Evolutionary conservation across 768 basidiomycete genomes (phyloP).

Genomic region (Lactifluus subvellereus): DNA sequence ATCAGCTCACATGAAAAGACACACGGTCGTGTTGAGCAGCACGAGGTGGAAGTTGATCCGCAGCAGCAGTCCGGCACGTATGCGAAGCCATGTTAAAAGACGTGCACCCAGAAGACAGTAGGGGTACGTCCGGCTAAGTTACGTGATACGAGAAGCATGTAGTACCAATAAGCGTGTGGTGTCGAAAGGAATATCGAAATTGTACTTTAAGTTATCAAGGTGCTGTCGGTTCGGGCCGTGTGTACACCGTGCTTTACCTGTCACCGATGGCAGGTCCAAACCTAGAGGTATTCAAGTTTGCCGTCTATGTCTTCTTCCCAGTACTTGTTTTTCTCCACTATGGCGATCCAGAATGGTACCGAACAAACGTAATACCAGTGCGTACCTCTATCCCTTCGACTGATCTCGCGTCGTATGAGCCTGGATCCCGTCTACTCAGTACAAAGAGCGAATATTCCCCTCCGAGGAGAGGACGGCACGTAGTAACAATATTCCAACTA

Average conservation of each 20-base stretch:
- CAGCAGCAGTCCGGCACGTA: slow-evolving; percentile 53
- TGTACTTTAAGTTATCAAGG: neutral
- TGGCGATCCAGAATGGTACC: slow-evolving; percentile 86
- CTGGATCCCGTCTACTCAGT: slow-evolving; percentile 39
- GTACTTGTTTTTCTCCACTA: slow-evolving; percentile 76
- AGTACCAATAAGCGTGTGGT: neutral
- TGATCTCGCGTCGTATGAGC: neutral
- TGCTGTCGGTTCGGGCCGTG: neutral
- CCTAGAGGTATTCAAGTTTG: slow-evolving; percentile 88
- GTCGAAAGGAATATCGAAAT: neutral
- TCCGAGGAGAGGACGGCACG: slow-evolving; percentile 50
- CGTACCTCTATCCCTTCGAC: slow-evolving; percentile 25
- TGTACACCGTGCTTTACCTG: neutral
- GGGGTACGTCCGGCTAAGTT: neutral
- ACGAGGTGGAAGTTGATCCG: slow-evolving; percentile 42
- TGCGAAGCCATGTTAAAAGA: slow-evolving; percentile 54
- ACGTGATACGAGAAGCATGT: neutral
- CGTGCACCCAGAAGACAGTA: neutral
- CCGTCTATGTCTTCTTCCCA: slow-evolving; percentile 79
- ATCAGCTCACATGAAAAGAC: slow-evolving; percentile 35
- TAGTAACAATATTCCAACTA: slow-evolving; percentile 48
- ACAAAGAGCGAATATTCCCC: slow-evolving; percentile 66
- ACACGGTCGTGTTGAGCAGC: slow-evolving; percentile 36
- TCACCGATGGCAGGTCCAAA: slow-evolving; percentile 55
- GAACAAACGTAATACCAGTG: slow-evolving; percentile 69